These are phyloP conservation scores for Gillenia trifoliata DNA, from an alignment of 306 rosid species.

Conservation along the genomic window DNA sequence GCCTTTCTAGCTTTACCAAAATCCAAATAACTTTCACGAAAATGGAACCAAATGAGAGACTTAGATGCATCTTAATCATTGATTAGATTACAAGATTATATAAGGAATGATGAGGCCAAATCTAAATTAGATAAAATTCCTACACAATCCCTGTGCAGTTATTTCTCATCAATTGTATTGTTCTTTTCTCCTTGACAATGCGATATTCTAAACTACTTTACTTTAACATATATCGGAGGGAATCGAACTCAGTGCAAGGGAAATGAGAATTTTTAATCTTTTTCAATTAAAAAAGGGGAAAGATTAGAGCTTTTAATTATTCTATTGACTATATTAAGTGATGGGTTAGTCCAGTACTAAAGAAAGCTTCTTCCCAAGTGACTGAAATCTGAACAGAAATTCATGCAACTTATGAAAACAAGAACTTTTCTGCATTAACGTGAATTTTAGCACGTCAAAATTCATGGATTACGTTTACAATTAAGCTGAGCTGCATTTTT, in stretches of 20 bases:
- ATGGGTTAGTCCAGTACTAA: background rate
- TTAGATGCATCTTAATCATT: background rate
- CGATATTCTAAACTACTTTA: background rate
- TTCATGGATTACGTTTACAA: conserved; percentile 1
- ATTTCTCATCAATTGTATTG: background rate
- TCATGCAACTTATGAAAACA: background rate
- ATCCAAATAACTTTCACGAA: background rate
- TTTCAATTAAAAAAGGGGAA: background rate
- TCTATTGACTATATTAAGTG: background rate
- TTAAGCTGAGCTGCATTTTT: conserved; percentile 6
- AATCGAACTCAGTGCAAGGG: no score
- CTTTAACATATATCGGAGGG: no score
- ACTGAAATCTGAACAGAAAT: background rate
- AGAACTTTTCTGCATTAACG: background rate
- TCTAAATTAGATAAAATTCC: background rate
- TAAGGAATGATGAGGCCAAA: background rate
- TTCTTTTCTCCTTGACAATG: background rate
- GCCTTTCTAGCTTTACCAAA: background rate
- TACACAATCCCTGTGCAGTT: background rate
- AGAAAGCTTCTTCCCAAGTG: background rate
- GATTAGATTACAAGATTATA: background rate
- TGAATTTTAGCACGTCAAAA: background rate
- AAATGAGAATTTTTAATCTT: background rate
- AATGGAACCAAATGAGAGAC: background rate
- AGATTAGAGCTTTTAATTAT: background rate